Evolutionary conservation across 495 filamentous ascomycete genomes (phyloP).

Genomic region (Paragyromitra xinjiangensis): DNA sequence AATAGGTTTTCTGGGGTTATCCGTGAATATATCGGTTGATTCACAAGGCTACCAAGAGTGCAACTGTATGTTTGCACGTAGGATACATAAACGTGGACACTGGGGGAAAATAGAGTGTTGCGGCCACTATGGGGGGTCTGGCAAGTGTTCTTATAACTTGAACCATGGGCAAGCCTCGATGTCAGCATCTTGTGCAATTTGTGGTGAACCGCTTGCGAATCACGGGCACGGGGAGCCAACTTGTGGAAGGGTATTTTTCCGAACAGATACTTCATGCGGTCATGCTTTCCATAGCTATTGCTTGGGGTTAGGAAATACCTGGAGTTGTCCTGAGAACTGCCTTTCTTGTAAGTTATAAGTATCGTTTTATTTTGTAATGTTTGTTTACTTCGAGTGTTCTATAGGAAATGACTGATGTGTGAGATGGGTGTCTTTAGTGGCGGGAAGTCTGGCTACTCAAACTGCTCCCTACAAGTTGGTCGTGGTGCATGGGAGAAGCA

Average conservation of each 20-base stretch:
- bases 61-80: conserved; percentile 56
- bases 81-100: conserved; percentile 42
- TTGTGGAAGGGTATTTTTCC: conserved; percentile 11
- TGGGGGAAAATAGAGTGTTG: conserved; percentile 32
- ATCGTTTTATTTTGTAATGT: background rate
- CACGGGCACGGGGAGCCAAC: background rate
- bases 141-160: background rate
- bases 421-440: background rate
- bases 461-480: background rate
- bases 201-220: background rate
- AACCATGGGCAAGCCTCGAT: background rate
- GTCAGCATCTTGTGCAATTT: conserved; percentile 12
- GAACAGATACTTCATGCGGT: conserved; percentile 19
- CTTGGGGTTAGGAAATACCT: background rate
- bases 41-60: conserved; percentile 35
- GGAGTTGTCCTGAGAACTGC: conserved; percentile 7
- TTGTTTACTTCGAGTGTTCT: background rate
- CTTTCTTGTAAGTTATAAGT: conserved; percentile 2
- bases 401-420: background rate
- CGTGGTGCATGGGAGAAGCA: conserved; percentile 10
- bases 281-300: conserved; percentile 13
- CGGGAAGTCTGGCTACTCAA: background rate
- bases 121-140: background rate
- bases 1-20: conserved; percentile 25
- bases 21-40: background rate